phyloP scores from a whole-genome alignment of 2,329 filamentous ascomycete species.

The Arthrobotrys sphaeroides region DNA sequence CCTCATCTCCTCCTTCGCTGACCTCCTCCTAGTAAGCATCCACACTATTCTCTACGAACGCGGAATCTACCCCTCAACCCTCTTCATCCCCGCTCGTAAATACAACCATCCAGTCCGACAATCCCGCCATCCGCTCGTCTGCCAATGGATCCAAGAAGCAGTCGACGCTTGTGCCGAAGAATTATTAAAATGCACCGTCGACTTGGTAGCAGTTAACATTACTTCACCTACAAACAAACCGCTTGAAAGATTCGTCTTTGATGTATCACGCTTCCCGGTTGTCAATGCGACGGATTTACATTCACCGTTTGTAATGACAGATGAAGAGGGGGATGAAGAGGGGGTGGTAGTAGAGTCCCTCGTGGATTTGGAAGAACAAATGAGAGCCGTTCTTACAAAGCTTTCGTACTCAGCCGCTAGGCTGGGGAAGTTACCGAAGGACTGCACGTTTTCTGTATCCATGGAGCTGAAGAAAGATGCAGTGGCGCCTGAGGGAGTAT shows the following conservation, averaged over 20 bases:
- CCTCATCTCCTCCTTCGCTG: constrained; percentile 75
- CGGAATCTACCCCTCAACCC: constrained; percentile 76
- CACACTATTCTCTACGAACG: constrained; percentile 89
- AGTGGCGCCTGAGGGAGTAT: constrained; percentile 69
- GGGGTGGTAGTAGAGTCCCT: constrained; percentile 59
- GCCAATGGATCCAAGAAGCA: constrained; percentile 84
- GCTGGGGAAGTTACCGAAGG: constrained; percentile 69
- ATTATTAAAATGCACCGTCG: constrained; percentile 68
- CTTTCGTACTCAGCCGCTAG: constrained; percentile 70
- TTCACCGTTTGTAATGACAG: constrained; percentile 60
- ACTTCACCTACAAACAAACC: constrained; percentile 59
- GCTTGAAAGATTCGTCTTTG: constrained; percentile 71
- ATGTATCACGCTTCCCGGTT: constrained; percentile 67
- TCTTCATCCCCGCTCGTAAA: constrained; percentile 80
- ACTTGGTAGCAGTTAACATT: constrained; percentile 60
- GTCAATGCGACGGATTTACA: constrained; percentile 60
- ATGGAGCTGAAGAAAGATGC: constrained; percentile 74
- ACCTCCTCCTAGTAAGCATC: constrained; percentile 82
- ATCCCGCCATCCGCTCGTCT: constrained; percentile 84
- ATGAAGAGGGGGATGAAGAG: constrained; percentile 25
- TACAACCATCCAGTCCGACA: constrained; percentile 87
- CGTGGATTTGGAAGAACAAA: constrained; percentile 74
- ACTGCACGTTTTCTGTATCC: constrained; percentile 79
- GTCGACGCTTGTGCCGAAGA: constrained; percentile 76
- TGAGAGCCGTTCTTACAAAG: constrained; percentile 73